Percentiles rank a stretch among this genome's conserved stretches.
These are phyloP conservation scores for Gymnopilus dilepis DNA, from an alignment of 768 basidiomycete genomes.

Conservation along the genomic window DNA sequence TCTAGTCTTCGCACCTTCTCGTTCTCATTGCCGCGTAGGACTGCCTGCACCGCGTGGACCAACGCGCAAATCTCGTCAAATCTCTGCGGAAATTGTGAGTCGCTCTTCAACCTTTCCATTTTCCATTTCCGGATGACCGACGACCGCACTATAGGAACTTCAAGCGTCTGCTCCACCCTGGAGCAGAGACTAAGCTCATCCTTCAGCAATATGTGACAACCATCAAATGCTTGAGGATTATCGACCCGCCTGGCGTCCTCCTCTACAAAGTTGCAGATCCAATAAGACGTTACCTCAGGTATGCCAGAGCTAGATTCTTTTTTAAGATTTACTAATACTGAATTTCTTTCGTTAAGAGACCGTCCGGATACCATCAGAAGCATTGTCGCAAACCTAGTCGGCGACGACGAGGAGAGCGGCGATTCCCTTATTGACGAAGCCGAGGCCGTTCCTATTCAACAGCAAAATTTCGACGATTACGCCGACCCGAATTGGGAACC, in stretches of 20 bases:
- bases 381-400: conserved; percentile 90
- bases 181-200: conserved; percentile 92
- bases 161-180: conserved; percentile 91
- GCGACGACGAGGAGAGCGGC: conserved; percentile 77
- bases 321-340: too few relatives aligned
- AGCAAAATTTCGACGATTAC: conserved; percentile 83
- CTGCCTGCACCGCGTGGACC: conserved; percentile 83
- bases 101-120: too few relatives aligned
- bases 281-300: conserved; percentile 89
- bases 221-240: conserved; percentile 86
- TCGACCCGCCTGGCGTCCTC: conserved; percentile 93
- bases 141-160: conserved; percentile 63
- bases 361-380: conserved; percentile 93
- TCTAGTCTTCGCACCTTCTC: background rate
- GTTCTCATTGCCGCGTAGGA: conserved; percentile 48
- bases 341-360: conserved; percentile 52
- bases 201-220: conserved; percentile 89
- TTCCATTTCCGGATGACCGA: too few relatives aligned
- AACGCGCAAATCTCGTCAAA: conserved; percentile 76
- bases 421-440: conserved; percentile 86
- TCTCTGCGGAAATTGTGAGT: conserved; percentile 80
- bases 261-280: conserved; percentile 94
- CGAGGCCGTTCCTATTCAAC: conserved; percentile 80
- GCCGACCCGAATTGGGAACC: conserved; percentile 94
- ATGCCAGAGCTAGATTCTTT: background rate